Percentiles rank a stretch among this genome's conserved stretches.
phyloP scores from a whole-genome alignment of 2,329 filamentous ascomycete genomes.

The Fusarium sororula region DNA sequence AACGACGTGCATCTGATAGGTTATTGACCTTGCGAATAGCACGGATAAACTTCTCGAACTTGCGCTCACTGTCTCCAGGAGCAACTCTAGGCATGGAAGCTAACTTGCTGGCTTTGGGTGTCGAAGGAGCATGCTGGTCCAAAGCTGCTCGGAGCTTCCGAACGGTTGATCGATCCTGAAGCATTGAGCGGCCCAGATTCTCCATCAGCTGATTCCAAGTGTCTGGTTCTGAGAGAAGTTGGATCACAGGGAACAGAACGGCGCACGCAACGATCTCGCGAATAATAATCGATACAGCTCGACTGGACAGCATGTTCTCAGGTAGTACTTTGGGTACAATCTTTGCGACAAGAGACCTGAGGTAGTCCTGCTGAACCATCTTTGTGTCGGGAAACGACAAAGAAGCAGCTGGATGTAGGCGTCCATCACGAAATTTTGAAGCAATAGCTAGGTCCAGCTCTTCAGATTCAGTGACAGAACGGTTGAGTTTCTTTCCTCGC shows the following conservation, averaged over 20 bases:
- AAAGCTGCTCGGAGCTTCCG: conserved; percentile 89
- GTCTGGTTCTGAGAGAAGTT: conserved; percentile 87
- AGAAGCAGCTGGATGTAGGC: conserved; percentile 85
- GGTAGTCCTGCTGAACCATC: conserved; percentile 85
- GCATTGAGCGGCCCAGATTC: conserved; percentile 82
- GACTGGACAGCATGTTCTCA: conserved; percentile 76
- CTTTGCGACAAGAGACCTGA: conserved; percentile 77
- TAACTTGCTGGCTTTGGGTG: conserved; percentile 71
- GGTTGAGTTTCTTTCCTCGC: conserved; percentile 85
- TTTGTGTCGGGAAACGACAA: conserved; percentile 86
- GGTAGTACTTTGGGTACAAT: conserved; percentile 82
- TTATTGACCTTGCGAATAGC: conserved; percentile 89
- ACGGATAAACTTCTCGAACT: conserved; percentile 93
- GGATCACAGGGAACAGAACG: conserved; percentile 84
- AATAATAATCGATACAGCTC: conserved; percentile 81
- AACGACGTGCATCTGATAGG: conserved; percentile 89
- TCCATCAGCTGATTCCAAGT: conserved; percentile 98
- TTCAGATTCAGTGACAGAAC: conserved; percentile 93
- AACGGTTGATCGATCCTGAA: conserved; percentile 96
- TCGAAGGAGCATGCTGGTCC: conserved; percentile 91
- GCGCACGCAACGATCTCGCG: conserved; percentile 93
- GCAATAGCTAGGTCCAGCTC: conserved; percentile 96
- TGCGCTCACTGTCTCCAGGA: conserved; percentile 86
- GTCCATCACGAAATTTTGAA: conserved; percentile 89
- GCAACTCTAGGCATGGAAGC: conserved; percentile 80